Percentiles rank a stretch among this genome's conserved stretches.
phyloP scores from a whole-genome alignment of 495 filamentous ascomycete genomes.

The Echria macrotheca region DNA sequence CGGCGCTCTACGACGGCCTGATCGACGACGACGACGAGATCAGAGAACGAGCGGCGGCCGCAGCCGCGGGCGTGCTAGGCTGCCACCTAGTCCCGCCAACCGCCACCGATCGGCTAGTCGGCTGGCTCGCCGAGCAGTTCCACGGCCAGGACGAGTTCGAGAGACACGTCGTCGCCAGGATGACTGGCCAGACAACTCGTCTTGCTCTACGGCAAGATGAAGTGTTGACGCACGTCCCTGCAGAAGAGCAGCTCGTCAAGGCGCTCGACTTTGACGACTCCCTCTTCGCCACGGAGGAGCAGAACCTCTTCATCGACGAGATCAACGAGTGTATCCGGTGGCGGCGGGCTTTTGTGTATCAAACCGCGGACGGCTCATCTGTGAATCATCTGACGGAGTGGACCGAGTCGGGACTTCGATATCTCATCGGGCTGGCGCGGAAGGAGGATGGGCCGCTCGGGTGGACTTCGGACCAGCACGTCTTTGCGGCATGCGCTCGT shows the following conservation, averaged over 20 bases:
- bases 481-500: conserved; percentile 61
- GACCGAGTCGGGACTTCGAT: conserved; percentile 51
- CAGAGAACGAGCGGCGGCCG: conserved; percentile 55
- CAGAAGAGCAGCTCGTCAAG: conserved; percentile 42
- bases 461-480: conserved; percentile 66
- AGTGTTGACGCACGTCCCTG: conserved; percentile 27
- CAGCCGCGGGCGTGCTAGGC: conserved; percentile 35
- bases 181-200: conserved; percentile 35
- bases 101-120: conserved; percentile 32
- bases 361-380: conserved; percentile 15
- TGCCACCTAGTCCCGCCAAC: conserved; percentile 34
- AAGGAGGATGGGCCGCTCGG: conserved; percentile 60
- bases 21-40: conserved; percentile 92
- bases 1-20: conserved; percentile 51
- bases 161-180: conserved; percentile 27
- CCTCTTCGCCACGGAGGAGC: conserved; percentile 82
- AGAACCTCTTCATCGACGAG: conserved; percentile 83
- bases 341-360: conserved; percentile 41
- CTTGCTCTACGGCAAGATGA: neutral
- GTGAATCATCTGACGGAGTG: conserved; percentile 36
- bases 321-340: conserved; percentile 64
- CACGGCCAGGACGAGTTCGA: conserved; percentile 23
- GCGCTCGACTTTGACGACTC: conserved; percentile 59
- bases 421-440: conserved; percentile 38
- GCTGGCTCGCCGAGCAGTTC: conserved; percentile 29